Base-by-base conservation (phyloP, 306 rosid species). In the Dicorynia guianensis region DNA sequence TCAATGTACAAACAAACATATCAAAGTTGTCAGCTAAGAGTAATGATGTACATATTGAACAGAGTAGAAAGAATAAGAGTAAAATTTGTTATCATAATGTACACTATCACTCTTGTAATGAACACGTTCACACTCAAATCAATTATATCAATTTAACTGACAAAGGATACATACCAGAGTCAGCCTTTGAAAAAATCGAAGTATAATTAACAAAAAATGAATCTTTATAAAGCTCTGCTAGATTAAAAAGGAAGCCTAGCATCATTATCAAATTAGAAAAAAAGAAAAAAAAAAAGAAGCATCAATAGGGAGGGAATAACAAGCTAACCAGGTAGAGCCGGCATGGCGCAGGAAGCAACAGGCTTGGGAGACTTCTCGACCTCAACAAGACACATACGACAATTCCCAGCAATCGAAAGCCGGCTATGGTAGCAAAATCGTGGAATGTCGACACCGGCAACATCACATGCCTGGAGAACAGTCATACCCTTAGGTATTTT, bases 311-410 rank as follows among this genome's bases (percentile, higher is more conserved):
- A 25, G 1, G 52, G 14, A 8, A 46, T 11, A 12, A 46, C 5
- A 44, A 56, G 30, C 74, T 43, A 33, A 93, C 98, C 97, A 71
- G 99, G 99, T 72, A 95, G 97, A 58, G 99, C 99, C 13, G 99
- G 99, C 99, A 95, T 95, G 86, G 99, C 99, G 48, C 99, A 95
- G 56, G 99, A 95, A 58, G 99, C 99, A 53, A 95, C 99, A 35
- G 99, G 99, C 84, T 95, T 95, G 38, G 99, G 99, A 1, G 99
- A 92, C 84, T 95, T 95, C 97, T 95, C 99, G 18, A 95, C 99
- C 90, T 92, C 99, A 57, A 95, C 99, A 44, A 95, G 97, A 60
- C 99, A 95, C 99, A 95, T 95, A 17, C 99, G 97, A 84, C 99
- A 95, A 69, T 95, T 95, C 0, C 97, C 97, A 11, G 99, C 99